A percentile compares a stretch with the other conserved stretches of the same genome.
These are phyloP conservation scores for Cystofilobasidium macerans DNA, from an alignment of 768 basidiomycete species.

Conservation along the genomic window DNA sequence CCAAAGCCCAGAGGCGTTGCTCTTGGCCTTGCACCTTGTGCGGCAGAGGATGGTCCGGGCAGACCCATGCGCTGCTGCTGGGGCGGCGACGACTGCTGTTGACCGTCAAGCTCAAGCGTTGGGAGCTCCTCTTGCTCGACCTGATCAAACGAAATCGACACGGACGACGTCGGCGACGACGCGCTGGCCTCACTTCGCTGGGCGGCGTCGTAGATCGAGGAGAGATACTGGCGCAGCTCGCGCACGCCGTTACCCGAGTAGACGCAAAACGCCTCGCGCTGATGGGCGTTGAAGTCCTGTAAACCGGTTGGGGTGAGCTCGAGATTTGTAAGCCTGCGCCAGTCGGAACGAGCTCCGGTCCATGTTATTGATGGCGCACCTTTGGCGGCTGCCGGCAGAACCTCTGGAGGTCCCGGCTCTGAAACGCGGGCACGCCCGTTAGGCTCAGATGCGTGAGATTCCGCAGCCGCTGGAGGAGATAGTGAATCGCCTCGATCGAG, in stretches of 20 bases:
- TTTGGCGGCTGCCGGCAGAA: conserved; percentile 81
- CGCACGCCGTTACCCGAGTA: conserved; percentile 85
- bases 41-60: too few species aligned
- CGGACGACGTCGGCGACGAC: conserved; percentile 4
- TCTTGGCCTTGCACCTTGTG: too few species aligned
- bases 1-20: neutral
- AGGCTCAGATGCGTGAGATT: conserved; percentile 88
- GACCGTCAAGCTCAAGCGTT: neutral
- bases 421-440: conserved; percentile 92
- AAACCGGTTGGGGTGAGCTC: too few species aligned
- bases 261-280: conserved; percentile 85
- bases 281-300: conserved; percentile 83
- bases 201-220: conserved; percentile 1
- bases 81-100: too few species aligned
- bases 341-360: too few species aligned
- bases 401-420: conserved; percentile 67
- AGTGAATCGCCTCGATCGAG: conserved; percentile 79
- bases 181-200: neutral
- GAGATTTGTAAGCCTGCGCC: too few species aligned
- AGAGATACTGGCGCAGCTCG: conserved; percentile 66
- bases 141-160: conserved; percentile 9
- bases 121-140: neutral
- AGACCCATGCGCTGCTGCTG: too few species aligned
- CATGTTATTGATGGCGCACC: conserved; percentile 44
- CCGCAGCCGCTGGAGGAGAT: conserved; percentile 74